phyloP scores from a whole-genome alignment of 257 asterid genomes.

The Solanum lycopersicoides region DNA sequence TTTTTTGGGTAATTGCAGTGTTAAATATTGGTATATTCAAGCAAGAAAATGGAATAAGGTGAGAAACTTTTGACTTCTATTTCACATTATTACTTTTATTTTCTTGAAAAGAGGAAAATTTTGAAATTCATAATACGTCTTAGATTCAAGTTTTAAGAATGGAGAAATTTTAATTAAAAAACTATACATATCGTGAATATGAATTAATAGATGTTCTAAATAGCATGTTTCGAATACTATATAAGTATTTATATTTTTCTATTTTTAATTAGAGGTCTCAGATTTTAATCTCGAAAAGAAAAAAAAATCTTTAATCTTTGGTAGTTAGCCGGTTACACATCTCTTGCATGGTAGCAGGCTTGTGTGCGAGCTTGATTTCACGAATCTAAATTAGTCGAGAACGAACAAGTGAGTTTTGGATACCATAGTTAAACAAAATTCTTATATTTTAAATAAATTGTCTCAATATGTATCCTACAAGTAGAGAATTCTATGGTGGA shows the following conservation, averaged over 20 bases:
- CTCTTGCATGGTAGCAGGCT: background rate
- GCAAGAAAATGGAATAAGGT: constrained; percentile 93
- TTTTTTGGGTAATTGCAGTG: constrained; percentile 26
- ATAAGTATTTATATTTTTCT: too few species aligned
- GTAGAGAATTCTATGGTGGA: background rate
- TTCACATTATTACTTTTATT: constrained; percentile 5
- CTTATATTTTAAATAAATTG: background rate
- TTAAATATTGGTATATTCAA: constrained; percentile 62
- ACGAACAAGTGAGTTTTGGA: background rate
- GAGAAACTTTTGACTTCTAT: constrained; percentile 2
- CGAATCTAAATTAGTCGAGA: background rate
- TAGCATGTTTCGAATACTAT: too few species aligned
- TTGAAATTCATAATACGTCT: background rate
- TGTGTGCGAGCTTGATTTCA: too few species aligned
- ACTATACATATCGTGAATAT: too few species aligned
- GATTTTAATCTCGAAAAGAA: fast-evolving
- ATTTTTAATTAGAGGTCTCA: background rate
- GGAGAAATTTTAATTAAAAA: background rate
- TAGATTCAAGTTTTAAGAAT: background rate
- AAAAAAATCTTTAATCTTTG: background rate
- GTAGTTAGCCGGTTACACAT: background rate
- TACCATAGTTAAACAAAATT: background rate
- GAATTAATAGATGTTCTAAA: background rate
- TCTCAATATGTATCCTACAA: background rate
- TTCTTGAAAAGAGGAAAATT: background rate